A percentile compares a stretch with the other conserved stretches of the same genome.
Conservation (phyloP, 2,329 filamentous ascomycete genomes). For the Epicoccum nigrum region DNA sequence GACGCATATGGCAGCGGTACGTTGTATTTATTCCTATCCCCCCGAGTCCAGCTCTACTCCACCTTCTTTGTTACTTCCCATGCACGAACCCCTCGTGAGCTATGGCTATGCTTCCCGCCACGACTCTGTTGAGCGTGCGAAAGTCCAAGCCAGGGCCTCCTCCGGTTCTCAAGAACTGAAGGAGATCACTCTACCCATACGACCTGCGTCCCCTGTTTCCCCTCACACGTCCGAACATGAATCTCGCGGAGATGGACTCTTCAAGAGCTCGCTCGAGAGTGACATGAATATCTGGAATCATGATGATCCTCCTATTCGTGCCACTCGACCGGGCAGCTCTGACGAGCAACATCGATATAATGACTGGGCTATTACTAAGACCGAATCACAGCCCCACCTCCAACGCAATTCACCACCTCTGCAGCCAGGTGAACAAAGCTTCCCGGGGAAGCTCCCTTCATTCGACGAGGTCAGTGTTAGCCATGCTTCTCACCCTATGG, state of each 20-base stretch:
- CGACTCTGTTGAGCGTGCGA: neutral
- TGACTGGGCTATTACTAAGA: constrained; percentile 10
- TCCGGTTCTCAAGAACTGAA: neutral
- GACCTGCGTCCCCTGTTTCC: neutral
- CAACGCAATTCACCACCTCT: constrained; percentile 43
- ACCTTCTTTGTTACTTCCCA: constrained; percentile 6
- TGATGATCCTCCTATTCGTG: neutral
- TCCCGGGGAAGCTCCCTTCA: constrained; percentile 35
- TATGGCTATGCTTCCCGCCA: neutral
- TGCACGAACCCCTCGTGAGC: neutral
- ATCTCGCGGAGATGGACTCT: neutral
- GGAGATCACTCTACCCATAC: constrained; percentile 3
- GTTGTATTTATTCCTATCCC: constrained; percentile 24
- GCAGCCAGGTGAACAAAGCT: constrained; percentile 39
- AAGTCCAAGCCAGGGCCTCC: neutral
- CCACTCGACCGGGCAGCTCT: neutral
- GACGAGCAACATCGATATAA: neutral
- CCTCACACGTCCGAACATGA: neutral
- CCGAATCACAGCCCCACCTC: constrained; percentile 30
- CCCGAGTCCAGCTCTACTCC: neutral
- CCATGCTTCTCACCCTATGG: too few species aligned
- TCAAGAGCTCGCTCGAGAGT: neutral
- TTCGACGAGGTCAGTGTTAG: constrained; percentile 36
- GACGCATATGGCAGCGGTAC: constrained; percentile 39
- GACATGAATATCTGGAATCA: neutral